Base-by-base conservation (phyloP, 805 yeast species). In the Lipomyces chichibuensis region DNA sequence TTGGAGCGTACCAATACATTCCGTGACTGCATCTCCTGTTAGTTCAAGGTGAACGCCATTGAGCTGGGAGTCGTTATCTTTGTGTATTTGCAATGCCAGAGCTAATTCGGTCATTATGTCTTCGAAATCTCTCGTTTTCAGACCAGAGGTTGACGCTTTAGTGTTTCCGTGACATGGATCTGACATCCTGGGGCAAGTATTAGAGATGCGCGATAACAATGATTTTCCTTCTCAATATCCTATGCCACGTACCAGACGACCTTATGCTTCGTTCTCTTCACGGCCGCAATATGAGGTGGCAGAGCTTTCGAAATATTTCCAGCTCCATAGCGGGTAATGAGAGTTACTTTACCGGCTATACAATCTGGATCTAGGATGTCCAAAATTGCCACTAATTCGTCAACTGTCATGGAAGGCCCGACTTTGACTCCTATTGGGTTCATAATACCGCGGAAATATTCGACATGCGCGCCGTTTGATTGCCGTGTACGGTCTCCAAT, bases 91-190 rank as follows among this genome's bases (percentile, higher is more conserved):
- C 25, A 81, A 73, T 4, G 83, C 80, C 57, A 71, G 74, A 7
- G 75, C 70, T 57, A 80, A 73, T 72, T 80, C 83, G 23, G 76
- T 65, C 68, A 80, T 75, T 54, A 80, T 80, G 57, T 80, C 83
- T 64, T 80, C 82, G 62, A 80, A 78, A 69, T 80, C 80, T 54
- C 83, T 72, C 8, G 83, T 80, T 73, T 80, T 80, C 58, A 80
- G 75, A 56, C 78, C 77, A 23, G 80, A 73, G 46, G 71, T 75
- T 1, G 80, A 77, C 3, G 77, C 74, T 69, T 80, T 78, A 46
- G 83, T 80, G 70, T 80, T 80, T 3, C 83, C 83, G 57, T 80
- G 83, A 74, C 83, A 81, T 1, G 83, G 83, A 65, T 80, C 83
- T 20, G 79, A 78, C 65, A 80, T 77, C 70, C 70, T 67, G 39